phyloP scores from a whole-genome alignment of 192 early-diverging fungal species.

The Rhizoclosmatium sp. region DNA sequence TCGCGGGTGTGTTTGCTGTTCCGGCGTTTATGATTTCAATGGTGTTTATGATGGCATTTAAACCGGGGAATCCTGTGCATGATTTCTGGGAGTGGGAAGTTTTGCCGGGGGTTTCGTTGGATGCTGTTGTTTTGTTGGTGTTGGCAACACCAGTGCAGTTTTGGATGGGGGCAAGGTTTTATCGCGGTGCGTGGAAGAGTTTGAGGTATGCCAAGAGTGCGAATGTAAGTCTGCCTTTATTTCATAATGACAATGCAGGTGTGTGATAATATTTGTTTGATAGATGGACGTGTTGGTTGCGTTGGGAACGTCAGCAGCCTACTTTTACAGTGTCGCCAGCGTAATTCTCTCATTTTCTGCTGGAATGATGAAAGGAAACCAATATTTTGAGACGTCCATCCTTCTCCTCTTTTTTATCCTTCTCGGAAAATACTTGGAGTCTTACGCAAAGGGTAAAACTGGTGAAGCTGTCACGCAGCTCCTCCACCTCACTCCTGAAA shows the following conservation, averaged over 20 bases:
- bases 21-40: slow-evolving; percentile 75
- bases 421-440: slow-evolving; percentile 83
- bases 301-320: slow-evolving; percentile 77
- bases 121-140: slow-evolving; percentile 61
- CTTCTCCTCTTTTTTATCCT: slow-evolving; percentile 83
- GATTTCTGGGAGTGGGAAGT: slow-evolving; percentile 56
- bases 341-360: slow-evolving; percentile 54
- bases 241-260: neutral
- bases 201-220: slow-evolving; percentile 66
- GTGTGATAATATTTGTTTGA: neutral
- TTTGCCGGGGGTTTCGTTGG: slow-evolving; percentile 61
- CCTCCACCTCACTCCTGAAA: slow-evolving; percentile 78
- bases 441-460: slow-evolving; percentile 78
- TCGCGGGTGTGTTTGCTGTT: slow-evolving; percentile 68
- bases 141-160: slow-evolving; percentile 80
- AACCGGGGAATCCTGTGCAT: slow-evolving; percentile 54
- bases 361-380: slow-evolving; percentile 36
- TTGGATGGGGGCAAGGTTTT: slow-evolving; percentile 74
- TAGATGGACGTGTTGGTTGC: slow-evolving; percentile 83
- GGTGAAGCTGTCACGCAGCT: slow-evolving; percentile 79
- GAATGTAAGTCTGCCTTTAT: slow-evolving; percentile 52
- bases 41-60: slow-evolving; percentile 76
- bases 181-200: slow-evolving; percentile 68
- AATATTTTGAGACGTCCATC: slow-evolving; percentile 82
- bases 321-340: slow-evolving; percentile 67